Conservation (phyloP, 1,139 yeast genomes). For the Saccharomycopsis hybrid region DNA sequence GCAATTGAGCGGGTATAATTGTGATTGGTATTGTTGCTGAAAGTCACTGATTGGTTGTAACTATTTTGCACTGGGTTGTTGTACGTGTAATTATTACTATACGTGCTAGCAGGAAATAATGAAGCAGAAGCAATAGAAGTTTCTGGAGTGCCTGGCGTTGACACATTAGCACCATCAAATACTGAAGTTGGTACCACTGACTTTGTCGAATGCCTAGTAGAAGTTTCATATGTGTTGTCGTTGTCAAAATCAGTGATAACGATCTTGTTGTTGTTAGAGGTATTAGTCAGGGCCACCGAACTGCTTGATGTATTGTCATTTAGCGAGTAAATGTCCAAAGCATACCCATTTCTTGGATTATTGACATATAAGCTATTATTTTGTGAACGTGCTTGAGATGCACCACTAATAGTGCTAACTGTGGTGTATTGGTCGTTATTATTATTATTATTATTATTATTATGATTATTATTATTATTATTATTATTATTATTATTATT, state of each 20-base stretch:
- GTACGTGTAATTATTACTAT: conserved; percentile 10
- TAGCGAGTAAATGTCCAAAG: conserved; percentile 11
- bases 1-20: conserved; percentile 16
- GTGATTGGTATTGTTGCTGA: conserved; percentile 4
- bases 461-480: too few species aligned
- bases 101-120: conserved; percentile 10
- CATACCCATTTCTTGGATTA: conserved; percentile 15
- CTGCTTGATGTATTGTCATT: conserved; percentile 8
- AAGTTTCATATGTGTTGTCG: conserved; percentile 1
- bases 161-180: conserved; percentile 11
- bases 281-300: background rate
- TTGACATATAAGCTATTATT: conserved; percentile 9
- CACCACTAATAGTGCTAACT: background rate
- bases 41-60: conserved; percentile 1
- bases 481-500: too few species aligned
- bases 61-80: conserved; percentile 7
- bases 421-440: background rate
- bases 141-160: conserved; percentile 16
- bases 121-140: conserved; percentile 18
- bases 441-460: background rate
- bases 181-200: conserved; percentile 10
- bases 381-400: conserved; percentile 2
- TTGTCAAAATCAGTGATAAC: background rate
- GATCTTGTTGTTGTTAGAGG: background rate
- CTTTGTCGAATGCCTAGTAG: conserved; percentile 10